Evolutionary conservation across 169 alveolate genomes (phyloP).

Genomic region (Eimeria maxima): DNA sequence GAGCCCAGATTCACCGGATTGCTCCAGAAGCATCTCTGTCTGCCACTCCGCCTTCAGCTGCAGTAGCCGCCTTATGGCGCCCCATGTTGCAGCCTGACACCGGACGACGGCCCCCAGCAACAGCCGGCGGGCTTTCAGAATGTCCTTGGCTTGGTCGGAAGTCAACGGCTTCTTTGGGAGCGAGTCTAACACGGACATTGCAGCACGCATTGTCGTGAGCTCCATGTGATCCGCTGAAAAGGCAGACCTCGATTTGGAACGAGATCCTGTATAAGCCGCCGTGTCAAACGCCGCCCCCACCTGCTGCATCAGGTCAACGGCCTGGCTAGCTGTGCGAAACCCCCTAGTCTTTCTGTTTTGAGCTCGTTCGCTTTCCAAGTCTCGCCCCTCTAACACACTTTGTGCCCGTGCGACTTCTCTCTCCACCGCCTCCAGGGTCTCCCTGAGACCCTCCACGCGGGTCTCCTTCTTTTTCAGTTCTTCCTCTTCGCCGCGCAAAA

Average conservation of each 20-base stretch:
- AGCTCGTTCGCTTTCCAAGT: background rate
- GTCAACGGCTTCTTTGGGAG: background rate
- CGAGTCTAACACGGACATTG: background rate
- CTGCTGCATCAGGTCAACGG: background rate
- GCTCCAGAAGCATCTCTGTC: background rate
- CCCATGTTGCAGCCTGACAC: background rate
- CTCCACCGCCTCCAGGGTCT: background rate
- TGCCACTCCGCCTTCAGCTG: background rate
- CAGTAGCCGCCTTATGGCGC: background rate
- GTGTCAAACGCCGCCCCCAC: conserved; percentile 12
- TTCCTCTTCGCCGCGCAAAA: background rate
- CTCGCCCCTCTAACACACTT: background rate
- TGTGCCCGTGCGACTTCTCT: background rate
- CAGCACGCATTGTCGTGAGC: background rate
- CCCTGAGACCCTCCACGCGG: background rate
- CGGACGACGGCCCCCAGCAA: conserved; percentile 1
- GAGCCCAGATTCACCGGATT: background rate
- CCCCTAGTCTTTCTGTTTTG: background rate
- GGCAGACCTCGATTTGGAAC: background rate
- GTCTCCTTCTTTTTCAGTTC: background rate
- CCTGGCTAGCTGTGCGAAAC: background rate
- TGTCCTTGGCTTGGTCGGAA: background rate
- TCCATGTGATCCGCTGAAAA: background rate
- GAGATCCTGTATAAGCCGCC: background rate
- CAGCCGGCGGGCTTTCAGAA: conserved; percentile 4